phyloP scores from a whole-genome alignment of 805 yeast species.

The Ogataea polymorpha region DNA sequence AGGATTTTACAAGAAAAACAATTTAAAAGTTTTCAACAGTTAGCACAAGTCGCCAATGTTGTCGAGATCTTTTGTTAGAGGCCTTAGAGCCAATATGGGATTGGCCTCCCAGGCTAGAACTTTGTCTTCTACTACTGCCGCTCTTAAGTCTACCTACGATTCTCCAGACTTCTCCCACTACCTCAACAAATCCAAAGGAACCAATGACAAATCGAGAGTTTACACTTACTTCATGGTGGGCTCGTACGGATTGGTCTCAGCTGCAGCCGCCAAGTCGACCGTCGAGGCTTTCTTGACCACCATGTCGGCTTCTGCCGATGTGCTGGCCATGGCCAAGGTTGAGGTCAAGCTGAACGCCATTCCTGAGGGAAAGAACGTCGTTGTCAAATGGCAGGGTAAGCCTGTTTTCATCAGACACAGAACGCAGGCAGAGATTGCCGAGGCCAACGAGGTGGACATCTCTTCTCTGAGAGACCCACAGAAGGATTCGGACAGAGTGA shows the following conservation, averaged over 20 bases:
- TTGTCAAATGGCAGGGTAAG: slow-evolving; percentile 99
- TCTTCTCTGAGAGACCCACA: slow-evolving; percentile 88
- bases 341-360: slow-evolving; percentile 91
- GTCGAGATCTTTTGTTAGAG: slow-evolving; percentile 32
- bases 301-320: slow-evolving; percentile 98
- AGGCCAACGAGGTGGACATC: slow-evolving; percentile 84
- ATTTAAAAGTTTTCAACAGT: slow-evolving; percentile 12
- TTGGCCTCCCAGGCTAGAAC: slow-evolving; percentile 40
- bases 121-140: slow-evolving; percentile 47
- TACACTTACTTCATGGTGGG: slow-evolving; percentile 98
- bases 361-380: slow-evolving; percentile 97
- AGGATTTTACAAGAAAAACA: slow-evolving; percentile 7
- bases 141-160: slow-evolving; percentile 73
- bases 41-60: slow-evolving; percentile 23
- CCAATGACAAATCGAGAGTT: slow-evolving; percentile 72
- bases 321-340: slow-evolving; percentile 98
- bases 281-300: slow-evolving; percentile 89
- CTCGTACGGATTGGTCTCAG: slow-evolving; percentile 82
- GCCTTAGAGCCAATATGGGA: slow-evolving; percentile 27
- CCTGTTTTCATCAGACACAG: slow-evolving; percentile 99
- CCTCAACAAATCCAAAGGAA: slow-evolving; percentile 65
- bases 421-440: slow-evolving; percentile 87
- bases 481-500: slow-evolving; percentile 86
- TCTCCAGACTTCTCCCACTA: slow-evolving; percentile 88
- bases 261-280: slow-evolving; percentile 95